phyloP scores from a whole-genome alignment of 2,329 filamentous ascomycete species.

The Ceratocystis papillata region DNA sequence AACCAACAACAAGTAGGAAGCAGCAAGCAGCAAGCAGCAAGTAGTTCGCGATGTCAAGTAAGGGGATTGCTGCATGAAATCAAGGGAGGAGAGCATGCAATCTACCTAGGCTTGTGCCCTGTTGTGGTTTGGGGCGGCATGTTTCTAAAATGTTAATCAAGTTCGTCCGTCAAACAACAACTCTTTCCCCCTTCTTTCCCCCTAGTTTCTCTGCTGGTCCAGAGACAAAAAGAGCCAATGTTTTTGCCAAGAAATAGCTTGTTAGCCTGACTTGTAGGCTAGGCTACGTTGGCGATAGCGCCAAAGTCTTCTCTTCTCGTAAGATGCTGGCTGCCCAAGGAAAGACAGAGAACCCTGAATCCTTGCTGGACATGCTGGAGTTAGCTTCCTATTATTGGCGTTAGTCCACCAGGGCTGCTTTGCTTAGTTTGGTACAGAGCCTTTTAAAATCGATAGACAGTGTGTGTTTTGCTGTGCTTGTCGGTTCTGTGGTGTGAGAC shows the following conservation, averaged over 20 bases:
- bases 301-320: conserved; percentile 3
- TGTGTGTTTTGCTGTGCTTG: too few relatives aligned
- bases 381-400: too few relatives aligned
- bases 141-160: not conserved
- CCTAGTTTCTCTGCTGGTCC: too few relatives aligned
- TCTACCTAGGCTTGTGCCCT: not conserved
- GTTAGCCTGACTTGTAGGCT: not conserved
- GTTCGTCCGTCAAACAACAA: not conserved
- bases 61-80: not conserved
- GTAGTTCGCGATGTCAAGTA: too few relatives aligned
- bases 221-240: not conserved
- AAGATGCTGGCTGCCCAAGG: not conserved
- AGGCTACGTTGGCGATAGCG: not conserved
- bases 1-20: not conserved
- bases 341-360: conserved; percentile 5
- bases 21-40: too few relatives aligned
- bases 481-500: too few relatives aligned
- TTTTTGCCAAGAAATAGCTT: conserved; percentile 1
- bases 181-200: too few relatives aligned
- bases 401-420: not conserved
- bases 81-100: not conserved
- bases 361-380: not conserved
- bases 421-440: too few relatives aligned
- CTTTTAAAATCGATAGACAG: too few relatives aligned
- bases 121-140: not conserved